phyloP scores from a whole-genome alignment of 2,329 filamentous ascomycete species.

The Penicillium sumatraense region DNA sequence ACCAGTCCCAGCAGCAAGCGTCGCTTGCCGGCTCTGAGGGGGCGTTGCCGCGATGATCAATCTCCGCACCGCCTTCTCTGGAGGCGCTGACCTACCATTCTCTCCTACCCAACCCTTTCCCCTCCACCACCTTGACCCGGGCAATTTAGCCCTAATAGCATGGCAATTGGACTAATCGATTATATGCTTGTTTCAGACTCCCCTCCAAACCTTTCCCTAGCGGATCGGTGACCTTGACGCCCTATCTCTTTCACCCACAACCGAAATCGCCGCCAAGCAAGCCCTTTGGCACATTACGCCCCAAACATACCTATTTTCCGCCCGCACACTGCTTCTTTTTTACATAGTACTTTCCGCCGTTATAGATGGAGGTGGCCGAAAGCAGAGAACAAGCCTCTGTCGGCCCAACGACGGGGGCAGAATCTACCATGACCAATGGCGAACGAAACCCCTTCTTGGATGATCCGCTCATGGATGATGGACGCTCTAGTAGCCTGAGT shows the following conservation, averaged over 20 bases:
- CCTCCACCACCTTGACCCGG: constrained; percentile 15
- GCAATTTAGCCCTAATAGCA: constrained; percentile 13
- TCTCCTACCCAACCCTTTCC: constrained; percentile 24
- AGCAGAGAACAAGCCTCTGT: constrained; percentile 40
- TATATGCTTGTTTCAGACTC: constrained; percentile 26
- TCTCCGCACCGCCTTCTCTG: constrained; percentile 47
- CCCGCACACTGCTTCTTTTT: background rate
- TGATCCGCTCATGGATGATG: constrained; percentile 62
- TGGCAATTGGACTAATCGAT: constrained; percentile 34
- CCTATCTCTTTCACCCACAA: constrained; percentile 18
- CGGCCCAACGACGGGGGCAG: constrained; percentile 39
- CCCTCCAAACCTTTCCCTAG: constrained; percentile 11
- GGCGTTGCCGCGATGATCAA: constrained; percentile 38
- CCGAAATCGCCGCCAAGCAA: constrained; percentile 24
- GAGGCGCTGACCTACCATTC: constrained; percentile 28
- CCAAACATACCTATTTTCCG: background rate
- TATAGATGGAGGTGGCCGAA: constrained; percentile 47
- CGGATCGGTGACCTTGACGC: constrained; percentile 24
- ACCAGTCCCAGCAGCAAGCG: constrained; percentile 23
- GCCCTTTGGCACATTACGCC: constrained; percentile 15
- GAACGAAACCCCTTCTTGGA: constrained; percentile 39
- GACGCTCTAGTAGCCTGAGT: constrained; percentile 86
- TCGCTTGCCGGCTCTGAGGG: constrained; percentile 35
- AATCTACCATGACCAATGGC: constrained; percentile 41
- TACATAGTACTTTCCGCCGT: constrained; percentile 3